A percentile compares a stretch with the other conserved stretches of the same genome.
These are phyloP conservation scores for Monosporascus sp. DNA, from an alignment of 2,329 filamentous ascomycete species.

Conservation along the genomic window DNA sequence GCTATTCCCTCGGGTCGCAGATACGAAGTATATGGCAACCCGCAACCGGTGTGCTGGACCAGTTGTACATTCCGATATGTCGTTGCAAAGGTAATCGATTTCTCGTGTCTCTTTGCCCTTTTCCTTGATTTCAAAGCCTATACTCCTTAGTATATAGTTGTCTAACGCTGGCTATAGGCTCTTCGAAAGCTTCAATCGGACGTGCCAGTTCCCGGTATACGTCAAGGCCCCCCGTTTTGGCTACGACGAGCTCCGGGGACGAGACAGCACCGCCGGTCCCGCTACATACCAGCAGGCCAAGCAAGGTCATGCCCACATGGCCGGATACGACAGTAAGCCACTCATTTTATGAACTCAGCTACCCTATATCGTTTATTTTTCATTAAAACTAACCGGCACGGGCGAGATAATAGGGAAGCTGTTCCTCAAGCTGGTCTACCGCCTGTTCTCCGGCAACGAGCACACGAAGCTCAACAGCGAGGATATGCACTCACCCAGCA, in stretches of 20 bases:
- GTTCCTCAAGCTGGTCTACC: slow-evolving; percentile 10
- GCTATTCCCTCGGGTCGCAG: slow-evolving; percentile 45
- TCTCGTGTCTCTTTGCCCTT: background rate
- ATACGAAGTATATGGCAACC: slow-evolving; percentile 55
- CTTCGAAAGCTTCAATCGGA: background rate
- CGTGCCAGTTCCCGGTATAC: slow-evolving; percentile 36
- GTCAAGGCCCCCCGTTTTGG: slow-evolving; percentile 15
- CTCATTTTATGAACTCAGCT: background rate
- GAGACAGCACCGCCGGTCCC: slow-evolving; percentile 19
- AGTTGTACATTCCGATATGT: background rate
- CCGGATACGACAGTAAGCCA: slow-evolving; percentile 53
- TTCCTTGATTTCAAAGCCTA: background rate
- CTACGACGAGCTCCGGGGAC: slow-evolving; percentile 26
- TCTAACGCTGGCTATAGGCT: background rate
- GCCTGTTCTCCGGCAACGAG: background rate
- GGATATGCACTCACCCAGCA: background rate
- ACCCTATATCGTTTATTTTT: background rate
- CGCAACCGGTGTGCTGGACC: slow-evolving; percentile 27
- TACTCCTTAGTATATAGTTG: background rate
- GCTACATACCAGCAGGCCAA: slow-evolving; percentile 7
- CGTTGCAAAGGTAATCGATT: background rate
- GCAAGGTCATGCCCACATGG: slow-evolving; percentile 41
- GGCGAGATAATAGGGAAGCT: slow-evolving; percentile 36
- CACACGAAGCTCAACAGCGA: background rate
- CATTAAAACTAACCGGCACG: slow-evolving; percentile 10